Base-by-base conservation (phyloP, 345 rosid genomes). In the Raphanus sativus region DNA sequence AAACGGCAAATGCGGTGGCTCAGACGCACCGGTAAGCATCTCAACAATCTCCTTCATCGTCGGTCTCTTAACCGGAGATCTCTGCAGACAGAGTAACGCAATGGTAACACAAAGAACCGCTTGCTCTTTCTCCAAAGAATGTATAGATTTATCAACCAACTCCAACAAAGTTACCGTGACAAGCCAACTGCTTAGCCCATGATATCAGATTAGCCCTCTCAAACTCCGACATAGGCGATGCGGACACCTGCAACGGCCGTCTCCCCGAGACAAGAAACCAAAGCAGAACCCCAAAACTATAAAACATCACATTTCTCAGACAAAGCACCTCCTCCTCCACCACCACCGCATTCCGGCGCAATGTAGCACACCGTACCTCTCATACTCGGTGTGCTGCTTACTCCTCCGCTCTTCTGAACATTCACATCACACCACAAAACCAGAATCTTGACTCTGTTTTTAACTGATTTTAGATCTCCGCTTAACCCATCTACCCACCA, bases 361-460 rank as follows among this genome's bases (percentile, higher is more conserved):
- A 89, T 87, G 74, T 90, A 90, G 67, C 96, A 90, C 32, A 90
- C 93, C 0, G 96, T 90, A 50, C 96, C 96, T 83, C 96, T 84
- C 96, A 90, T 90, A 65, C 96, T 90, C 5, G 91, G 96, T 0
- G 96, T 90, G 69, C 96, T 90, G 62, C 93, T 90, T 3, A 90
- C 79, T 26, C 90, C 91, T 42, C 96, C 91, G 21, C 96, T 90
- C 85, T 86, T 89, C 0, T 90, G 93, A 59, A 89, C 80, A 65
- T 90, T 90, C 52, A 84, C 85, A 55, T 86, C 87, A 4, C 80
- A 82, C 86, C 87, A 90, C 3, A 79, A n/a, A 55, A 63, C 83
- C 79, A 7, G 79, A 80, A 69, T 90, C 93, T 65, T 88, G 96
- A 63, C 89, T 86, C 50, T 66, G 85, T 17, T 85, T 81, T 84